Conservation (phyloP, 805 yeast genomes). For the Barnettozyma sucrosica region DNA sequence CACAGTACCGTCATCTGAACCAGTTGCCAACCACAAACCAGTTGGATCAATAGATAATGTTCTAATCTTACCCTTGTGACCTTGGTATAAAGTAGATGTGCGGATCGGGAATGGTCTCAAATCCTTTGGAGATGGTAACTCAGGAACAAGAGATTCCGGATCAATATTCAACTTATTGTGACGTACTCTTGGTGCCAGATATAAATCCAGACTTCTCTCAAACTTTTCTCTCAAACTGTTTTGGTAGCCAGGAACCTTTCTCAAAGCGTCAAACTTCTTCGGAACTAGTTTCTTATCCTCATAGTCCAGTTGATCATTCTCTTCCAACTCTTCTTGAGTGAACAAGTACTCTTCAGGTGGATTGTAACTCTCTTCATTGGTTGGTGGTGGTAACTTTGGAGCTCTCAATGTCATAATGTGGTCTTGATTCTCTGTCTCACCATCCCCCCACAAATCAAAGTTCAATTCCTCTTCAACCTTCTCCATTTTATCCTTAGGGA, state of each 20-base stretch:
- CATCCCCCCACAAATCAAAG: conserved; percentile 85
- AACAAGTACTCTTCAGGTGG: conserved; percentile 95
- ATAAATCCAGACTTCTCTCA: conserved; percentile 89
- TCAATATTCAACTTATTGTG: conserved; percentile 87
- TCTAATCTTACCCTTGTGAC: conserved; percentile 81
- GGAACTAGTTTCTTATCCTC: conserved; percentile 70
- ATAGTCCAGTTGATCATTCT: conserved; percentile 75
- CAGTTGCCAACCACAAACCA: conserved; percentile 95
- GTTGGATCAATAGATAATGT: conserved; percentile 78
- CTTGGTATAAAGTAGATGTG: conserved; percentile 76
- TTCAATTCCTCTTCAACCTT: conserved; percentile 45
- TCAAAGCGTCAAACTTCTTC: conserved; percentile 70
- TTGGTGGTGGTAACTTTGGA: conserved; percentile 93
- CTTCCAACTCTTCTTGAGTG: conserved; percentile 69
- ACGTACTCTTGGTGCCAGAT: conserved; percentile 93
- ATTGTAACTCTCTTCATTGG: conserved; percentile 92
- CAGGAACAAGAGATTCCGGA: conserved; percentile 93
- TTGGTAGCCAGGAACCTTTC: conserved; percentile 91
- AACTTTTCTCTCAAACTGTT: conserved; percentile 84
- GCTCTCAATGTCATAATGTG: conserved; percentile 92
- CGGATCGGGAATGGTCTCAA: conserved; percentile 93
- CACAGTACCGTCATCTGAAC: conserved; percentile 93
- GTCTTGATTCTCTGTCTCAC: conserved; percentile 53
- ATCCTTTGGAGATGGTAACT: conserved; percentile 94
- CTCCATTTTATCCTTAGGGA: conserved; percentile 59